Evolutionary conservation across 2,329 filamentous ascomycete genomes (phyloP), one percentile per base, ranked within the genome.

Genomic region (Microsporum audouinii): DNA sequence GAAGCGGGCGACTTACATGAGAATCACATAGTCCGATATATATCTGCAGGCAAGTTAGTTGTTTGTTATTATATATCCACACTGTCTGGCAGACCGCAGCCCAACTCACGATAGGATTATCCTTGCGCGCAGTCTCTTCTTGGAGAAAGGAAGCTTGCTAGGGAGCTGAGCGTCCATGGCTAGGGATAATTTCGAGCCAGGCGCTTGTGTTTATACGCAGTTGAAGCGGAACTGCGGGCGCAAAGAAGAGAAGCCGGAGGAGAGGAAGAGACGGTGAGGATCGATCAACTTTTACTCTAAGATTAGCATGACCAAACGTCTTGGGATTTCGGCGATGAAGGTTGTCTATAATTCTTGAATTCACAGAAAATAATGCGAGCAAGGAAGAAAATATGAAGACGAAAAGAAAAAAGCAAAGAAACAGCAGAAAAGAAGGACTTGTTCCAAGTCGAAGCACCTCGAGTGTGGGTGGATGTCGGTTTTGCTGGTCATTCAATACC

Each of bases 11-110:
- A 71, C 78, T 67, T 73, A 83, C 81, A 83, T 68, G 62, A 84
- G 79, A 60, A 84, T 81, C 59, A 82, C 75, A 75, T 84, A 84
- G 75, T 84, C 82, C 64, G 78, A 71, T 63, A 83, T 77, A 67
- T 84, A 84, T 67, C 80, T 82, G 66, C 38, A 17, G 39, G 59
- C 34, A 23, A 7, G 36, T 29, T 27, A 12, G 55, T 17, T 6
- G 7, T 29, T 12, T 29, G 36, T 6, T 27, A 4, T 34, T 5
- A 14, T 12, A 29, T 4, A 34, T 61, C 23, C 27, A 23, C 23
- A 10, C 17, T 17, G 17, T 23, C 17, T 23, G 17, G 17, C 17
- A 23, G 17, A 23, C 17, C 17, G 17, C 17, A 23, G 17, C 17
- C 17, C 17, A n/a, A 60, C 77, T 68, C 68, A 82, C 79, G 80